Percentiles rank a stretch among this genome's conserved stretches.
Conservation (phyloP, 345 rosid species). For the Excoecaria cochinchinensis region DNA sequence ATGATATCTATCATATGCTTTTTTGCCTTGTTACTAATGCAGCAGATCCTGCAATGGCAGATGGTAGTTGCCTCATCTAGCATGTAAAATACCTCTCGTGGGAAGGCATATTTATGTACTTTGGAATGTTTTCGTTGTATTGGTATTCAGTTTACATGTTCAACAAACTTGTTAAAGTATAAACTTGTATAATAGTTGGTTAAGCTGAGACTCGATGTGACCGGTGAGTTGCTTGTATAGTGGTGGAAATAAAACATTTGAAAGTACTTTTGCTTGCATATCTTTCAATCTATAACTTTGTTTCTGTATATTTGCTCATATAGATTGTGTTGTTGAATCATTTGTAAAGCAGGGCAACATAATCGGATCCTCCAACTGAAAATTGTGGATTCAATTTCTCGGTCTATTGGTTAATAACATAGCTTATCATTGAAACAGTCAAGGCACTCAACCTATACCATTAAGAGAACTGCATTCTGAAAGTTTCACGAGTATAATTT, state of each 20-base stretch:
- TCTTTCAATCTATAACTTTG: not conserved
- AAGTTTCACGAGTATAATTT: too few species aligned
- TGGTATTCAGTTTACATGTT: not conserved
- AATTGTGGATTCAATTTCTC: not conserved
- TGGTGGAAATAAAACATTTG: not conserved
- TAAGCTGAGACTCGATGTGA: not conserved
- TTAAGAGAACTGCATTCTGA: too few species aligned
- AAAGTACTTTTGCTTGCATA: not conserved
- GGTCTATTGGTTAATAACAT: not conserved
- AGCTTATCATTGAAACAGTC: too few species aligned
- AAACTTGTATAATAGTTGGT: not conserved
- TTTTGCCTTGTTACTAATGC: not conserved
- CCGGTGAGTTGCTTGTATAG: not conserved
- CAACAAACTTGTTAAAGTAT: not conserved
- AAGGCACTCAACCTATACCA: too few species aligned
- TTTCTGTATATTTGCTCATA: not conserved
- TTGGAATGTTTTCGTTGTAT: not conserved
- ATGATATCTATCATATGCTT: not conserved
- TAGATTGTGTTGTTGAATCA: not conserved
- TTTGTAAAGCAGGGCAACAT: not conserved
- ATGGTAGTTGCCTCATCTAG: constrained; percentile 6
- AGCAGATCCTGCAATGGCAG: not conserved
- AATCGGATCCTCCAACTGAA: not conserved
- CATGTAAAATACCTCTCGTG: constrained; percentile 1
- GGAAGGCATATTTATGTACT: not conserved